Conservation (phyloP, 108 stramenopile species). For the Stephanodiscus triporus region DNA sequence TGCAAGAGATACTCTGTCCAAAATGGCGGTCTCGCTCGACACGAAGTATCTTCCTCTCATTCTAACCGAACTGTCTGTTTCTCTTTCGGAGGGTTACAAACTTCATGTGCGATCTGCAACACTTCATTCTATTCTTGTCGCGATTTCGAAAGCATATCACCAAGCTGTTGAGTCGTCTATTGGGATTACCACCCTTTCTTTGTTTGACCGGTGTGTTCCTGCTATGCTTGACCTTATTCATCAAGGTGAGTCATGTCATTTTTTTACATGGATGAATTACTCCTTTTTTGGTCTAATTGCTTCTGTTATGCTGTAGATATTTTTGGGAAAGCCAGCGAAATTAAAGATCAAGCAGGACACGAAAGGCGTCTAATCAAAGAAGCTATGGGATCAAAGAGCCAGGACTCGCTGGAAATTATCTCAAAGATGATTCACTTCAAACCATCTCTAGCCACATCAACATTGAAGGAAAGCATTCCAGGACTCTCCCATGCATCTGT, state of each 20-base stretch:
- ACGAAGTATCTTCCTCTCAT: conserved; percentile 79
- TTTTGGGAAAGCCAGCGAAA: conserved; percentile 85
- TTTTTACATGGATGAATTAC: not conserved
- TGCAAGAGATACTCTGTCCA: conserved; percentile 84
- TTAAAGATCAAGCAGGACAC: conserved; percentile 71
- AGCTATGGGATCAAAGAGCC: conserved; percentile 83
- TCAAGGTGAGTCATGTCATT: conserved; percentile 32
- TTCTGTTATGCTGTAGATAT: conserved; percentile 49
- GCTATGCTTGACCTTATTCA: conserved; percentile 86
- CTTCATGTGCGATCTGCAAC: conserved; percentile 87
- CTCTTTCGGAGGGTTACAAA: conserved; percentile 91
- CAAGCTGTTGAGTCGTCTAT: conserved; percentile 13
- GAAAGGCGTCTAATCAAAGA: conserved; percentile 87
- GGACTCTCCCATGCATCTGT: conserved; percentile 62
- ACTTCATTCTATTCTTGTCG: conserved; percentile 79
- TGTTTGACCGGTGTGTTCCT: conserved; percentile 72
- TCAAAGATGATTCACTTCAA: conserved; percentile 62
- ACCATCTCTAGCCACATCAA: conserved; percentile 54
- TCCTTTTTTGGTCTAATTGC: not conserved
- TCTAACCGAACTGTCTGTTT: conserved; percentile 76
- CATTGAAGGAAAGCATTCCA: conserved; percentile 34
- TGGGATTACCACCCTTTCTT: conserved; percentile 5
- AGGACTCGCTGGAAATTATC: conserved; percentile 82
- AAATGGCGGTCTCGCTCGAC: conserved; percentile 79
- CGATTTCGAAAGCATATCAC: conserved; percentile 55